These are phyloP conservation scores for Vigna angularis DNA, from an alignment of 306 rosid genomes.

Conservation along the genomic window DNA sequence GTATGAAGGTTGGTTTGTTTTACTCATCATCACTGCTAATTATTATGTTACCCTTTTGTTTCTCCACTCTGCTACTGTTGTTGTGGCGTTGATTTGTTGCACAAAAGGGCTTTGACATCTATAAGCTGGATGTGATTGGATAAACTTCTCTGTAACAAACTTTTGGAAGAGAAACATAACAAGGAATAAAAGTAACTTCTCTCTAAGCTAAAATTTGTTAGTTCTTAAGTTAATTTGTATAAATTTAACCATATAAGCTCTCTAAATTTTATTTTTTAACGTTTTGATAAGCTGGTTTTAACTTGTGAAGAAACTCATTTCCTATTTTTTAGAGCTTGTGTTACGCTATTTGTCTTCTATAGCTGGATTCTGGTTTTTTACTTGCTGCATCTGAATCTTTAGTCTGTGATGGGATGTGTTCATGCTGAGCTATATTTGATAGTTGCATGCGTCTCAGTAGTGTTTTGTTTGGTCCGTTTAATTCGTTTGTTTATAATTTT, in stretches of 20 bases:
- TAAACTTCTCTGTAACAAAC: no score
- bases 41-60: neutral
- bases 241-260: no score
- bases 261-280: no score
- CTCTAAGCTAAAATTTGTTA: no score
- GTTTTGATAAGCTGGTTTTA: no score
- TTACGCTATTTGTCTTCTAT: neutral
- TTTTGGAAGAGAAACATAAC: no score
- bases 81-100: slow-evolving; percentile 10
- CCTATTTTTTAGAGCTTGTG: neutral
- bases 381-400: neutral
- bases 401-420: slow-evolving; percentile 16
- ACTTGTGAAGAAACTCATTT: no score
- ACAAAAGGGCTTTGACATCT: neutral
- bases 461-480: slow-evolving; percentile 12
- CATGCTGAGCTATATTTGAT: neutral
- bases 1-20: slow-evolving; percentile 63
- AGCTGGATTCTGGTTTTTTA: neutral
- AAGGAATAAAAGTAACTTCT: no score
- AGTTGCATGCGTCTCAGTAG: slow-evolving; percentile 4
- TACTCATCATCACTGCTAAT: neutral
- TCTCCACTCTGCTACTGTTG: neutral
- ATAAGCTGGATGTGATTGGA: neutral
- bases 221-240: no score
- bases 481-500: slow-evolving; percentile 7